These are phyloP conservation scores for Porcisia deanei DNA, from an alignment of 208 protist species.

Conservation along the genomic window DNA sequence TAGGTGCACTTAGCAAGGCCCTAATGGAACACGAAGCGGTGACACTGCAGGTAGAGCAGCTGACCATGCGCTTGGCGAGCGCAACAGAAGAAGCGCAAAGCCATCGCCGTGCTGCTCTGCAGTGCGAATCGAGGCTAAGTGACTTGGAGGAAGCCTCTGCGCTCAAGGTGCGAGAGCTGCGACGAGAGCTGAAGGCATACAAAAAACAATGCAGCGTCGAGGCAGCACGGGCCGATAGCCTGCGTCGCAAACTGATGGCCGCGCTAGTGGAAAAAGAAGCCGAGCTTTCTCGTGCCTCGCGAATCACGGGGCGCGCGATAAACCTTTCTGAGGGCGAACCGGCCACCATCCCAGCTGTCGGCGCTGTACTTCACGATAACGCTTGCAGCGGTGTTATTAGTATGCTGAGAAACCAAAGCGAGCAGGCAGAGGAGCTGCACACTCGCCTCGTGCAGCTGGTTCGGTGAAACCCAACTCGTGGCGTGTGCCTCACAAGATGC, in stretches of 20 bases:
- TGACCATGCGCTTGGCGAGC: constrained; percentile 47
- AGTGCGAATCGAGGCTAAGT: constrained; percentile 34
- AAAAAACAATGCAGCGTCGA: constrained; percentile 54
- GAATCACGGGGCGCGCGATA: neutral
- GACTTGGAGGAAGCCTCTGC: constrained; percentile 60
- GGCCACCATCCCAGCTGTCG: neutral
- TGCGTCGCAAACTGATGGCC: constrained; percentile 61
- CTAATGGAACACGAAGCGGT: constrained; percentile 35
- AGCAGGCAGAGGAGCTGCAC: constrained; percentile 69
- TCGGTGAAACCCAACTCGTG: neutral
- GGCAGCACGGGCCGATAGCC: constrained; percentile 41
- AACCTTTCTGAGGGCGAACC: constrained; percentile 4
- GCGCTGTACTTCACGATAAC: neutral
- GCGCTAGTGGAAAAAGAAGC: constrained; percentile 58
- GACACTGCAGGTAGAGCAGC: constrained; percentile 48
- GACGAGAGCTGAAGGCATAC: constrained; percentile 51
- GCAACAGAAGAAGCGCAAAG: constrained; percentile 52
- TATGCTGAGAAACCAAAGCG: constrained; percentile 58
- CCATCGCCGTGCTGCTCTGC: constrained; percentile 38
- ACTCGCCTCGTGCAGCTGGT: constrained; percentile 61
- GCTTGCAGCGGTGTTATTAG: constrained; percentile 50
- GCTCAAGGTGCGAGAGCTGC: constrained; percentile 37
- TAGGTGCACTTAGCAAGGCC: constrained; percentile 46
- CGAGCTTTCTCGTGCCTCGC: constrained; percentile 16
- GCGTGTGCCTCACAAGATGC: neutral